Percentiles rank a stretch among this genome's conserved stretches.
Conservation (phyloP, 768 basidiomycete species). For the Leccinum boreale region DNA sequence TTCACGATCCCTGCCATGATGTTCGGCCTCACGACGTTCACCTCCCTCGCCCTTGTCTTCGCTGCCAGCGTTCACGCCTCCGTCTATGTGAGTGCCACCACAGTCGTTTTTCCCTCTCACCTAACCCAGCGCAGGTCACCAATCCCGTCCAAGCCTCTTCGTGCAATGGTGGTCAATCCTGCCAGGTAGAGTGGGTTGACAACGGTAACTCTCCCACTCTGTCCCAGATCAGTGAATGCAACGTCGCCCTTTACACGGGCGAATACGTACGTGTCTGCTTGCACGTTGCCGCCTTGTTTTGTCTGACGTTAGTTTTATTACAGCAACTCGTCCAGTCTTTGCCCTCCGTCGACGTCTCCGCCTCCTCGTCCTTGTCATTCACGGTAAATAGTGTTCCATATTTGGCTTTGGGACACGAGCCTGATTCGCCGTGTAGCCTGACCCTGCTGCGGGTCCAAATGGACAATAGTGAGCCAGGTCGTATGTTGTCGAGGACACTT, state of each 20-base stretch:
- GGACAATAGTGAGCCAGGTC: constrained; percentile 48
- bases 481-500: not conserved
- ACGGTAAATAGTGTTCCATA: constrained; percentile 36
- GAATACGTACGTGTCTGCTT: constrained; percentile 38
- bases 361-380: constrained; percentile 47
- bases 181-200: constrained; percentile 60
- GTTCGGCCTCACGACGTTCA: constrained; percentile 8
- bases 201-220: constrained; percentile 52
- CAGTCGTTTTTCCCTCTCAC: not conserved
- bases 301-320: not conserved
- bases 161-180: constrained; percentile 54
- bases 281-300: not conserved
- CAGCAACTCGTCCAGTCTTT: constrained; percentile 61
- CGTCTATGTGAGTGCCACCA: constrained; percentile 18
- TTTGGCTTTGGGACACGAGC: not conserved
- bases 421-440: constrained; percentile 39
- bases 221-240: constrained; percentile 47
- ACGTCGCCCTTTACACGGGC: constrained; percentile 58
- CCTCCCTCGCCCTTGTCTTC: constrained; percentile 20
- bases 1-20: constrained; percentile 13
- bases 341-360: constrained; percentile 51
- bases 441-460: constrained; percentile 52
- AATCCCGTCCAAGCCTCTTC: constrained; percentile 40
- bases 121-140: constrained; percentile 38
- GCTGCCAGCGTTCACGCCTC: constrained; percentile 12